A percentile compares a stretch with the other conserved stretches of the same genome.
These are phyloP conservation scores for Umbelopsis isabellina DNA, from an alignment of 192 early-diverging fungal genomes.

Conservation along the genomic window DNA sequence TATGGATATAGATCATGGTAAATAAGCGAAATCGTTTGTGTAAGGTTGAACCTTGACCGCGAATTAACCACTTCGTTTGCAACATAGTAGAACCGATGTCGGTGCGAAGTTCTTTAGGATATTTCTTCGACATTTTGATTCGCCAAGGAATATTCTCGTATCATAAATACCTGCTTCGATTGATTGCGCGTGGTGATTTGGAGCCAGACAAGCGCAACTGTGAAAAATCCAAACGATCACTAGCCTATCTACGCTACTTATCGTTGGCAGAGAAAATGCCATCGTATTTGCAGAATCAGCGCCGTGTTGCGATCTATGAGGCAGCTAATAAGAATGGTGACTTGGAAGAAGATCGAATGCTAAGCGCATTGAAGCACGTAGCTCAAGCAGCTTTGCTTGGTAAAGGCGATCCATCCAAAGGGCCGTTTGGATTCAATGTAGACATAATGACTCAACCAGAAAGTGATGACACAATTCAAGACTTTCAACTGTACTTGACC, in stretches of 20 bases:
- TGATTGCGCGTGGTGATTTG: constrained; percentile 61
- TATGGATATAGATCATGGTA: background rate
- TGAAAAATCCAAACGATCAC: constrained; percentile 42
- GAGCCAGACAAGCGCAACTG: constrained; percentile 38
- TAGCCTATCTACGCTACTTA: constrained; percentile 43
- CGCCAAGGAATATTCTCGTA: constrained; percentile 59
- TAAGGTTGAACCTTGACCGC: background rate
- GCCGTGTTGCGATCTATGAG: constrained; percentile 42
- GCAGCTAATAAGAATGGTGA: constrained; percentile 8
- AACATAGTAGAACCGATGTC: background rate
- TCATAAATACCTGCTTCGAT: constrained; percentile 55
- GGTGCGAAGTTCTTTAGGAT: constrained; percentile 23
- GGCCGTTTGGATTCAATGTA: constrained; percentile 29
- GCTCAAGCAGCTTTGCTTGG: constrained; percentile 27
- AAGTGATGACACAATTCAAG: constrained; percentile 37
- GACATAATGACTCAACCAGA: constrained; percentile 46
- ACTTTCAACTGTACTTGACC: constrained; percentile 36
- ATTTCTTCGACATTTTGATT: constrained; percentile 58
- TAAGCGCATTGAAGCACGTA: constrained; percentile 22
- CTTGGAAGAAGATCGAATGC: constrained; percentile 20
- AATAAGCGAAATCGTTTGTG: background rate
- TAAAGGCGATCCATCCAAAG: background rate
- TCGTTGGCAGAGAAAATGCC: constrained; percentile 29
- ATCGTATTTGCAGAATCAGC: constrained; percentile 51
- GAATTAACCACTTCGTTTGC: background rate